These are phyloP conservation scores for Botrytis cinerea DNA, from an alignment of 2,329 filamentous ascomycete genomes.

Conservation along the genomic window DNA sequence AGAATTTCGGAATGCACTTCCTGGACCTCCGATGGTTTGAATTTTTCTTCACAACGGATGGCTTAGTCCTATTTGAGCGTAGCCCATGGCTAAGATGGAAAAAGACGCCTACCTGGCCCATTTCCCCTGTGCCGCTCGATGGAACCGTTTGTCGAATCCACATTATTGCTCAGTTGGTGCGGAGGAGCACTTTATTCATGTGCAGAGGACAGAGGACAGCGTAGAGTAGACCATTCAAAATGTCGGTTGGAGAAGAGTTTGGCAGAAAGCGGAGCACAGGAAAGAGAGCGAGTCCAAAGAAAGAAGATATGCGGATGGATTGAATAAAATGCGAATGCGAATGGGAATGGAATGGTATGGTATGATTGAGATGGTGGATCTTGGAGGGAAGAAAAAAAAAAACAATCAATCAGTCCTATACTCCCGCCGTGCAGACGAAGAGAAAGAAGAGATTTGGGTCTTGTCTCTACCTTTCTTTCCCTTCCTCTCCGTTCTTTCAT, in stretches of 20 bases:
- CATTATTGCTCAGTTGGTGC: not conserved
- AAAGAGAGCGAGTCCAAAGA: not conserved
- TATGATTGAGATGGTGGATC: not conserved
- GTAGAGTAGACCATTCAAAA: not conserved
- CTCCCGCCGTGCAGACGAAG: not conserved
- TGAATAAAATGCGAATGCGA: not conserved
- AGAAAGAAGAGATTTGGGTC: not conserved
- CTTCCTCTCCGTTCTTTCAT: not conserved
- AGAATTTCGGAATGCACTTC: not conserved
- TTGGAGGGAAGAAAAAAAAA: not conserved
- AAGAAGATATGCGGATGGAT: not conserved
- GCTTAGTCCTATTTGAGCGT: not conserved
- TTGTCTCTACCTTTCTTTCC: not conserved
- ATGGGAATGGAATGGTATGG: not conserved
- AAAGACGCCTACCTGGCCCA: not conserved
- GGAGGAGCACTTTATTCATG: not conserved
- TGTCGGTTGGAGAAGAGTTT: not conserved
- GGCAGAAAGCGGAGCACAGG: not conserved
- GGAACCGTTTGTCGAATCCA: not conserved
- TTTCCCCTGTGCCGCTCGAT: constrained; percentile 5
- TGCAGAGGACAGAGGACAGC: too few species aligned
- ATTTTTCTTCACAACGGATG: not conserved
- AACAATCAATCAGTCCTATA: too few species aligned
- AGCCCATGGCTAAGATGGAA: not conserved
- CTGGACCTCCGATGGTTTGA: not conserved